Base-by-base conservation (phyloP, 257 asterid species). In the Haberlea rhodopensis region DNA sequence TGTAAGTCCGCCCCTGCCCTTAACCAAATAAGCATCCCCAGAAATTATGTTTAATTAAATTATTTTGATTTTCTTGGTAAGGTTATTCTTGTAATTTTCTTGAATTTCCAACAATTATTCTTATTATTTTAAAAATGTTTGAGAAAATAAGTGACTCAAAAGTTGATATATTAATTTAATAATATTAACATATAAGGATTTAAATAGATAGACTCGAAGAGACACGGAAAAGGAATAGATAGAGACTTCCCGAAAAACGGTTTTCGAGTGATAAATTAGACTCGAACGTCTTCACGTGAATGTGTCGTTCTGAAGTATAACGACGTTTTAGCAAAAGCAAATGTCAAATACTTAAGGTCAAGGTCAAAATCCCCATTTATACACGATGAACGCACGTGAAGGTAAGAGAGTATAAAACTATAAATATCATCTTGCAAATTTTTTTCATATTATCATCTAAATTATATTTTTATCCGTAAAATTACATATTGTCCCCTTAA, bases 191-290 rank as follows among this genome's bases (percentile, higher is more conserved):
- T n/a, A n/a, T n/a, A n/a, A n/a, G n/a, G n/a, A 32, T 32, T 37
- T 43, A 15, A 43, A 43, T 0, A 73, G 64, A 57, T 69, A 57
- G 64, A 72, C 61, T 2, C 24, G 75, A 66, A 76, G 34, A 46
- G 77, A 66, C 77, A 48, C 16, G 71, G 66, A 68, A 73, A 77
- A 73, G 73, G 79, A 72, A 69, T 56, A 46, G 79, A 75, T 5
- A 69, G 52, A 34, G 81, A 75, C 78, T 25, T 23, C 40, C 19
- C 20, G 67, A 26, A 28, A 58, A 58, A 51, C 19, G 21, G 10
- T 53, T 57, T 29, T 4, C 18, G 27, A 31, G 8, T 21, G 51
- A 23, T 52, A 20, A 15, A 56, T 49, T 57, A 27, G 66, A 43
- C 51, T 43, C 51, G 5, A 15, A 43, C 4, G 19, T 43, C 19